Percentiles rank a stretch among this genome's conserved stretches.
phyloP scores from a whole-genome alignment of 768 basidiomycete species.

The Galerina marginata region DNA sequence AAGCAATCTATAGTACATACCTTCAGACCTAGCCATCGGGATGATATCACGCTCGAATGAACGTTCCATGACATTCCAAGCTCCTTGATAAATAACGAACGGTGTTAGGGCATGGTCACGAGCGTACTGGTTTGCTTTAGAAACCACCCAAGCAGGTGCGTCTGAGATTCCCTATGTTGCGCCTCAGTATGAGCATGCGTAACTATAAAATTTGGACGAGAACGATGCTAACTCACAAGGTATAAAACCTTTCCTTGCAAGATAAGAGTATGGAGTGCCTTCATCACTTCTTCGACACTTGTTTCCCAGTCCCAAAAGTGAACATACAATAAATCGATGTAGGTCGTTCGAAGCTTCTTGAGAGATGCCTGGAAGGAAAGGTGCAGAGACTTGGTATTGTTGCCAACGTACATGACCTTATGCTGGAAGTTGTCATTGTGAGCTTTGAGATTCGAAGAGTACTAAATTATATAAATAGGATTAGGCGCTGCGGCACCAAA shows the following conservation, averaged over 20 bases:
- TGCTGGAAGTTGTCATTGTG: slow-evolving; percentile 31
- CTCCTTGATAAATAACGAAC: slow-evolving; percentile 60
- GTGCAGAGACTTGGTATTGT: slow-evolving; percentile 49
- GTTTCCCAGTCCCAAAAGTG: slow-evolving; percentile 62
- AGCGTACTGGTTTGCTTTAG: slow-evolving; percentile 56
- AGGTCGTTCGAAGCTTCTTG: slow-evolving; percentile 50
- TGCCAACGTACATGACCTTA: slow-evolving; percentile 18
- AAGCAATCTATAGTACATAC: too few relatives aligned
- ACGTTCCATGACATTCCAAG: slow-evolving; percentile 48
- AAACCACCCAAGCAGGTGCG: slow-evolving; percentile 55
- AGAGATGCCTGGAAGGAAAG: slow-evolving; percentile 48
- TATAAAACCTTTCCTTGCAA: slow-evolving; percentile 57
- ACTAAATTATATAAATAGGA: neutral
- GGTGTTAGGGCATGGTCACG: slow-evolving; percentile 52
- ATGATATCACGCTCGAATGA: slow-evolving; percentile 62
- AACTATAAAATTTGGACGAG: neutral
- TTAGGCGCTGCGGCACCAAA: neutral
- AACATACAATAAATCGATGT: slow-evolving; percentile 54
- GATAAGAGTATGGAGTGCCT: slow-evolving; percentile 53
- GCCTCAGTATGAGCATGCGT: neutral
- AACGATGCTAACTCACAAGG: slow-evolving; percentile 26
- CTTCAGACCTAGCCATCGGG: slow-evolving; percentile 48
- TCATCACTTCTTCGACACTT: slow-evolving; percentile 62
- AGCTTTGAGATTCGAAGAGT: slow-evolving; percentile 37
- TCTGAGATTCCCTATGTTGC: slow-evolving; percentile 42